Conservation (phyloP, 176 grass and related monocot species). For the Luzula sylvatica region DNA sequence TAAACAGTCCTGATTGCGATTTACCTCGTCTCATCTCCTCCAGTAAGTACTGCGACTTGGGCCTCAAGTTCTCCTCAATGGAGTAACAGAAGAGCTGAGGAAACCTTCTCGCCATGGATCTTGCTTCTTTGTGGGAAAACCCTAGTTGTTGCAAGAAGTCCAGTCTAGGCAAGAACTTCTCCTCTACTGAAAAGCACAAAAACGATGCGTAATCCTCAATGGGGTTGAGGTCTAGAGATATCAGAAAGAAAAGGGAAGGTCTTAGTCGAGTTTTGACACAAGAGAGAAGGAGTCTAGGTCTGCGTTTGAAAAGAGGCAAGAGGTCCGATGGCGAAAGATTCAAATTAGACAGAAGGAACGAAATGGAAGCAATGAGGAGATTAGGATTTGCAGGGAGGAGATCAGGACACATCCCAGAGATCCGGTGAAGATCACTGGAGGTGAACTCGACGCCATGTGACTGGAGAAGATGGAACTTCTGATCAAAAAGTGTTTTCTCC, state of each 20-base stretch:
- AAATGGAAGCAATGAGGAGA: slow-evolving; percentile 33
- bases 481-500: not conserved
- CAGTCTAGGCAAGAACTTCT: slow-evolving; percentile 64
- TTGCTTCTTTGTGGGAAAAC: slow-evolving; percentile 32
- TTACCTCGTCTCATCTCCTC: slow-evolving; percentile 40
- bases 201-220: slow-evolving; percentile 50
- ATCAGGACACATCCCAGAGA: slow-evolving; percentile 78
- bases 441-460: slow-evolving; percentile 42
- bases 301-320: slow-evolving; percentile 39
- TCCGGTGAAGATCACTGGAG: slow-evolving; percentile 47
- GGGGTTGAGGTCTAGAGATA: slow-evolving; percentile 46
- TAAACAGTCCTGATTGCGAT: not conserved
- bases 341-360: slow-evolving; percentile 39
- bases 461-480: slow-evolving; percentile 18
- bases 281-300: slow-evolving; percentile 70
- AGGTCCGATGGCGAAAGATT: slow-evolving; percentile 35
- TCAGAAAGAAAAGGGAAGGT: slow-evolving; percentile 83
- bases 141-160: slow-evolving; percentile 70
- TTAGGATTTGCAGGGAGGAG: slow-evolving; percentile 39
- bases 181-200: slow-evolving; percentile 85
- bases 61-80: slow-evolving; percentile 62
- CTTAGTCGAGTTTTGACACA: slow-evolving; percentile 44
- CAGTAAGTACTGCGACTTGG: slow-evolving; percentile 59
- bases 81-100: slow-evolving; percentile 68
- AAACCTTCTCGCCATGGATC: slow-evolving; percentile 71